Percentiles rank a stretch among this genome's conserved stretches.
Evolutionary conservation across 106 monocot genomes (phyloP).

Genomic region (Acanthochlamys bracteata): DNA sequence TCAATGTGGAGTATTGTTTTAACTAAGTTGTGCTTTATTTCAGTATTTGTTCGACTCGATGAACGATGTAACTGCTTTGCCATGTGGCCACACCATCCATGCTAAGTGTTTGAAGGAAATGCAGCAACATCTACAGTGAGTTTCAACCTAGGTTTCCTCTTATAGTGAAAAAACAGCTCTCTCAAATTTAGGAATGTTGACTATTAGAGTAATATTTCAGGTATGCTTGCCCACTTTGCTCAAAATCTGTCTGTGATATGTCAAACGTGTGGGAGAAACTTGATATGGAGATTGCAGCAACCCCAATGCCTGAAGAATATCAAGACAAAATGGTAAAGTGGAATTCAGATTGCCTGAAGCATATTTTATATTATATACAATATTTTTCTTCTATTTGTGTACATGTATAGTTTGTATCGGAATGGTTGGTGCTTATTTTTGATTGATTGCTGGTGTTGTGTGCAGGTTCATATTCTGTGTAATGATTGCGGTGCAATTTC

Average conservation of each 20-base stretch:
- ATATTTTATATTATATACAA: too few species aligned
- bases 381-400: too few species aligned
- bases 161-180: neutral
- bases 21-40: neutral
- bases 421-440: neutral
- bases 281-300: conserved; percentile 45
- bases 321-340: conserved; percentile 35
- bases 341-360: neutral
- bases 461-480: conserved; percentile 51
- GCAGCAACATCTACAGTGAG: conserved; percentile 55
- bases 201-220: conserved; percentile 12
- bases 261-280: conserved; percentile 62
- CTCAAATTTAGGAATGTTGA: too few species aligned
- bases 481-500: conserved; percentile 49
- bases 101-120: conserved; percentile 52
- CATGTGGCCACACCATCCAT: conserved; percentile 67
- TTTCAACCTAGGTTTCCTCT: neutral
- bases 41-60: conserved; percentile 67
- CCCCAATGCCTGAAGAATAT: conserved; percentile 44
- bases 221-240: conserved; percentile 63
- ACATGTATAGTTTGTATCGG: neutral
- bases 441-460: neutral
- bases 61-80: conserved; percentile 46
- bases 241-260: conserved; percentile 68
- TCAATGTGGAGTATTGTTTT: neutral